Evolutionary conservation across 2,329 filamentous ascomycete genomes (phyloP).

Genomic region (Chrysosporium queenslandicum): DNA sequence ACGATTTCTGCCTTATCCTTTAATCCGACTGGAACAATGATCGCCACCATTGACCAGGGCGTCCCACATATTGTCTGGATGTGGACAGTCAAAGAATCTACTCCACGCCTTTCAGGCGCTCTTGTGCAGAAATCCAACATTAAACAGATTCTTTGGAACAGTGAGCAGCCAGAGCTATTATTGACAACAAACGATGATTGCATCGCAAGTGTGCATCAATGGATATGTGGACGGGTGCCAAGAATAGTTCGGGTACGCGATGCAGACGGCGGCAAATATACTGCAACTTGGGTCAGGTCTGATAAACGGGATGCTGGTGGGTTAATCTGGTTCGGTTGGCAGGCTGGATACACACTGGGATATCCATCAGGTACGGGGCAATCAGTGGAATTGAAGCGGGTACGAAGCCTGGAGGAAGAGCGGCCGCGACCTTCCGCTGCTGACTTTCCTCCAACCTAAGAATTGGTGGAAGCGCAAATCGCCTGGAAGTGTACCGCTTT

Average conservation of each 20-base stretch:
- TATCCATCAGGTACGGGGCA: conserved; percentile 8
- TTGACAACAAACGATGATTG: conserved; percentile 31
- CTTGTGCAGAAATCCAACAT: conserved; percentile 37
- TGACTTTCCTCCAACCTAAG: not conserved
- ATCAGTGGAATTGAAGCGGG: conserved; percentile 12
- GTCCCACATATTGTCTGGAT: conserved; percentile 39
- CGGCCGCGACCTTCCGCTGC: conserved; percentile 9
- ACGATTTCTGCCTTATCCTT: conserved; percentile 35
- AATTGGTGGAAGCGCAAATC: no score
- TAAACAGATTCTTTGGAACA: conserved; percentile 34
- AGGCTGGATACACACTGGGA: conserved; percentile 15
- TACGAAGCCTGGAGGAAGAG: conserved; percentile 10
- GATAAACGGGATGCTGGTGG: conserved; percentile 7
- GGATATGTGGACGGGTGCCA: conserved; percentile 16
- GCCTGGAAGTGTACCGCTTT: no score
- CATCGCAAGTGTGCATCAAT: conserved; percentile 25
- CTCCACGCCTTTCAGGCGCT: conserved; percentile 26
- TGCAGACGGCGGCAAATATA: conserved; percentile 11
- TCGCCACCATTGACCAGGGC: conserved; percentile 34
- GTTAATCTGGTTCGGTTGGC: conserved; percentile 15
- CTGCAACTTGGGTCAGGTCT: conserved; percentile 12
- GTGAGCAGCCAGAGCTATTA: conserved; percentile 29
- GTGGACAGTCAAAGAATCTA: conserved; percentile 29
- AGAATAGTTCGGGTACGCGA: conserved; percentile 10
- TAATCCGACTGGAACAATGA: conserved; percentile 28